Evolutionary conservation across 1,284 basidiomycete species (phyloP).

Genomic region (Omphalotus olearius): DNA sequence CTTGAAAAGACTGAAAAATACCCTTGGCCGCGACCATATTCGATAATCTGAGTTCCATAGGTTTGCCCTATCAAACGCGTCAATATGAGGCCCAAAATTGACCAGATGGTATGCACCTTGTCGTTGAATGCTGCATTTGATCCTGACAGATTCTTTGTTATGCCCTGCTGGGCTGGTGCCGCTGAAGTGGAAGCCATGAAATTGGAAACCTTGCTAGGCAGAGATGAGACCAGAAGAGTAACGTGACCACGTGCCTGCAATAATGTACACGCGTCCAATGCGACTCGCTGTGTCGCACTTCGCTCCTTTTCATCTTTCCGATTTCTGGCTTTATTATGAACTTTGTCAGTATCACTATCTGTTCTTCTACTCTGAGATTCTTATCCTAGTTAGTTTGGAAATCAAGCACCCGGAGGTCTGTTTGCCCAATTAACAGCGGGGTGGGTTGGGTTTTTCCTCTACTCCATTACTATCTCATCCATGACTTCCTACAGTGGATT

Average conservation of each 20-base stretch:
- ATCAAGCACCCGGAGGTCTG: slow-evolving; percentile 50
- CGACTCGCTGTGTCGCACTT: too few species aligned
- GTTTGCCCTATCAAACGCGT: slow-evolving; percentile 68
- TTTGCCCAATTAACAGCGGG: slow-evolving; percentile 41
- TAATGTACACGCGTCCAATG: too few species aligned
- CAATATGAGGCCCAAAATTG: slow-evolving; percentile 17
- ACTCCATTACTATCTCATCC: slow-evolving; percentile 4
- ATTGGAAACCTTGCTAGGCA: slow-evolving; percentile 17
- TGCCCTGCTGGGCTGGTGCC: slow-evolving; percentile 31
- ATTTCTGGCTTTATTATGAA: slow-evolving; percentile 22
- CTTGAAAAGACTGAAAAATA: slow-evolving; percentile 27
- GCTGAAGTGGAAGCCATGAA: slow-evolving; percentile 39
- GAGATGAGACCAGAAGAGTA: too few species aligned
- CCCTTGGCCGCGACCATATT: slow-evolving; percentile 97
- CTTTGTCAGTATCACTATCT: slow-evolving; percentile 2
- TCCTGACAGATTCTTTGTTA: slow-evolving; percentile 37
- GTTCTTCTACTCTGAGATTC: slow-evolving; percentile 15
- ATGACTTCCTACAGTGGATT: not conserved
- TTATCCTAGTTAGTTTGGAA: slow-evolving; percentile 39
- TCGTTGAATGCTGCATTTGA: slow-evolving; percentile 80
- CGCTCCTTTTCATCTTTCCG: not conserved
- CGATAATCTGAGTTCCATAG: slow-evolving; percentile 90
- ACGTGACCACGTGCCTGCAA: too few species aligned
- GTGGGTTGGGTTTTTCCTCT: not conserved
- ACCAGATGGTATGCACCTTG: slow-evolving; percentile 47